Evolutionary conservation across 1,284 basidiomycete genomes (phyloP).

Genomic region (Ceratobasidium sp.): DNA sequence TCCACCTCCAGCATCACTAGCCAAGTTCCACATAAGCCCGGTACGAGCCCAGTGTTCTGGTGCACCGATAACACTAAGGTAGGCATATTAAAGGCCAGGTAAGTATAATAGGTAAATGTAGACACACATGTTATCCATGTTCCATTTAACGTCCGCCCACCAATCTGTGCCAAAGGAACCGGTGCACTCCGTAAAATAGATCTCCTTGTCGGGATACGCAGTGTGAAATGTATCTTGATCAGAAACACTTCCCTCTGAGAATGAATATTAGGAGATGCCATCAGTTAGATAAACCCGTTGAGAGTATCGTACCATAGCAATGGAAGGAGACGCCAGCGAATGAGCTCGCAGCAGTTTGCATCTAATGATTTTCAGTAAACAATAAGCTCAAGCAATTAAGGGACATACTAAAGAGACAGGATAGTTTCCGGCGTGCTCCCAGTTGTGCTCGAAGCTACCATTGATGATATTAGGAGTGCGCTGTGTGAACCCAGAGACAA

Average conservation of each 20-base stretch:
- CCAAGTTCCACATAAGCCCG: slow-evolving; percentile 78
- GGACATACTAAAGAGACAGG: slow-evolving; percentile 63
- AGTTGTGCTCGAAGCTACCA: slow-evolving; percentile 67
- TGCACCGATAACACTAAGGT: slow-evolving; percentile 31
- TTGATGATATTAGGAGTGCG: no score
- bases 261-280: not conserved
- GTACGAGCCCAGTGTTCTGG: slow-evolving; percentile 60
- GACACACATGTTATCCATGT: slow-evolving; percentile 76
- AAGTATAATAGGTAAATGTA: not conserved
- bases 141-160: slow-evolving; percentile 57
- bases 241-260: slow-evolving; percentile 25
- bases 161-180: slow-evolving; percentile 71
- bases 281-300: slow-evolving; percentile 10
- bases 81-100: not conserved
- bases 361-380: slow-evolving; percentile 55
- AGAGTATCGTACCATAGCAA: slow-evolving; percentile 60
- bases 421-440: slow-evolving; percentile 65
- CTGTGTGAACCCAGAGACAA: not conserved
- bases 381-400: not conserved
- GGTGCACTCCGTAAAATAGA: slow-evolving; percentile 68
- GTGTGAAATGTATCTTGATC: slow-evolving; percentile 63
- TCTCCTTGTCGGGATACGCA: slow-evolving; percentile 63
- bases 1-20: slow-evolving; percentile 67
- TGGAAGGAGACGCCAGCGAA: slow-evolving; percentile 68
- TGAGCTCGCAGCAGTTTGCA: slow-evolving; percentile 62